Percentiles rank a stretch among this genome's conserved stretches.
phyloP scores from a whole-genome alignment of 2,329 filamentous ascomycete species.

The Penicillium sp. region DNA sequence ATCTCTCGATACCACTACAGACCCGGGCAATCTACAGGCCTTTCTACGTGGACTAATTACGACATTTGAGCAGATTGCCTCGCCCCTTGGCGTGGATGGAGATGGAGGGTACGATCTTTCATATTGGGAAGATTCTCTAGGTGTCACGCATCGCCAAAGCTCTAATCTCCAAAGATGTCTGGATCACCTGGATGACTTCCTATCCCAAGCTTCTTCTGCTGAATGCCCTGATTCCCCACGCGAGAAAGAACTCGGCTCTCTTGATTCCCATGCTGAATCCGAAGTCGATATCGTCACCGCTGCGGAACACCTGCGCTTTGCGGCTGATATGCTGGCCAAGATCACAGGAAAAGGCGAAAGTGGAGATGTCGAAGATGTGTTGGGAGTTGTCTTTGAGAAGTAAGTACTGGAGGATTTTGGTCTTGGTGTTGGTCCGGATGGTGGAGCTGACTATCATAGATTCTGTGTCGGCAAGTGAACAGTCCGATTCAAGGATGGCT shows the following conservation, averaged over 20 bases:
- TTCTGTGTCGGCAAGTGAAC: constrained; percentile 58
- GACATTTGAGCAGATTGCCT: constrained; percentile 59
- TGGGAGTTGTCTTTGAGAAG: constrained; percentile 98
- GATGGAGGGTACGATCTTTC: constrained; percentile 55
- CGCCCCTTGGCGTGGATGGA: constrained; percentile 36
- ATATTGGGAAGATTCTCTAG: constrained; percentile 78
- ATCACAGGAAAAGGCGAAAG: constrained; percentile 84
- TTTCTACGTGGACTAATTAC: constrained; percentile 68
- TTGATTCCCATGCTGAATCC: constrained; percentile 15
- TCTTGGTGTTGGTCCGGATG: constrained; percentile 4
- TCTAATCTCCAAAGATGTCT: constrained; percentile 75
- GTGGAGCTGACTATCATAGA: constrained; percentile 36
- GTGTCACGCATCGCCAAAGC: constrained; percentile 86
- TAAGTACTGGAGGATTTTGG: constrained; percentile 49
- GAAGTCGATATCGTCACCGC: constrained; percentile 80
- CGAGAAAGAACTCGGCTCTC: constrained; percentile 13
- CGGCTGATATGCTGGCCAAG: constrained; percentile 74
- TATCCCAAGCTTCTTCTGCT: constrained; percentile 53
- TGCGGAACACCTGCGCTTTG: constrained; percentile 81
- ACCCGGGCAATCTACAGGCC: constrained; percentile 65
- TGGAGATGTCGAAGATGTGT: constrained; percentile 90
- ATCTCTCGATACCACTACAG: constrained; percentile 25
- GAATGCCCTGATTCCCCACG: constrained; percentile 6
- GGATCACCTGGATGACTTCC: constrained; percentile 69
- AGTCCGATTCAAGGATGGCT: background rate